These are phyloP conservation scores for Myxozyma sirexii DNA, from an alignment of 805 yeast genomes.

Conservation along the genomic window DNA sequence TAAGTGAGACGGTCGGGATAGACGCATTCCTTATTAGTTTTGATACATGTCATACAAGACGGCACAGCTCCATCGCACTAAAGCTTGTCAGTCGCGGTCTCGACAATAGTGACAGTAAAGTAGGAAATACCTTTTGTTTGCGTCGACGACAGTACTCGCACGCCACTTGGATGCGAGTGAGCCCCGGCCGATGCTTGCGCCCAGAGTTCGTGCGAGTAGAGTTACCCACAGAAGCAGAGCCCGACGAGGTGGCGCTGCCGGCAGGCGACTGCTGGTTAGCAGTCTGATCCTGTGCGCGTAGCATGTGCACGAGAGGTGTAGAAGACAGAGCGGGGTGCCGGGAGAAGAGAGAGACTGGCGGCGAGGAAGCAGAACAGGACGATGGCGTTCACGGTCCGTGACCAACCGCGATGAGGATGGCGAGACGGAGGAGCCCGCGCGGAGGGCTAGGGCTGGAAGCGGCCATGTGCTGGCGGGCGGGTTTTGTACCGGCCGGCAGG, in stretches of 20 bases:
- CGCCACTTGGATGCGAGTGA: slow-evolving; percentile 22
- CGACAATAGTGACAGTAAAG: not conserved
- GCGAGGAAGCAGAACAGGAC: not conserved
- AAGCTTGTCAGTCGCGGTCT: not conserved
- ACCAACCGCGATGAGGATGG: not conserved
- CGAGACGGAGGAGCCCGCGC: not conserved
- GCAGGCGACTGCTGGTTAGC: not conserved
- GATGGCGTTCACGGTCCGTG: not conserved
- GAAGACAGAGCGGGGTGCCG: too few relatives aligned
- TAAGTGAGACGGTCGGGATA: slow-evolving; percentile 22
- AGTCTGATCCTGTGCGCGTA: not conserved
- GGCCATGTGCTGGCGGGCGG: too few relatives aligned
- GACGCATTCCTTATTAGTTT: slow-evolving; percentile 14
- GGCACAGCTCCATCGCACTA: slow-evolving; percentile 27
- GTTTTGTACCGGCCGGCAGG: too few relatives aligned
- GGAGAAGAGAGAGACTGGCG: not conserved
- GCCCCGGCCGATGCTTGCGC: slow-evolving; percentile 19
- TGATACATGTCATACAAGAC: slow-evolving; percentile 21
- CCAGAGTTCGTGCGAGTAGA: not conserved
- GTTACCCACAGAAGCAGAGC: not conserved
- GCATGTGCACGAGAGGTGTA: too few relatives aligned
- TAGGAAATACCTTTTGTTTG: slow-evolving; percentile 16
- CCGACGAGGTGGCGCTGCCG: not conserved
- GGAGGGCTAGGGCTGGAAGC: too few relatives aligned
- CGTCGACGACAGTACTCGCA: slow-evolving; percentile 27